Evolutionary conservation across 2,329 filamentous ascomycete species (phyloP).

Genomic region (Elsinoe fawcettii): DNA sequence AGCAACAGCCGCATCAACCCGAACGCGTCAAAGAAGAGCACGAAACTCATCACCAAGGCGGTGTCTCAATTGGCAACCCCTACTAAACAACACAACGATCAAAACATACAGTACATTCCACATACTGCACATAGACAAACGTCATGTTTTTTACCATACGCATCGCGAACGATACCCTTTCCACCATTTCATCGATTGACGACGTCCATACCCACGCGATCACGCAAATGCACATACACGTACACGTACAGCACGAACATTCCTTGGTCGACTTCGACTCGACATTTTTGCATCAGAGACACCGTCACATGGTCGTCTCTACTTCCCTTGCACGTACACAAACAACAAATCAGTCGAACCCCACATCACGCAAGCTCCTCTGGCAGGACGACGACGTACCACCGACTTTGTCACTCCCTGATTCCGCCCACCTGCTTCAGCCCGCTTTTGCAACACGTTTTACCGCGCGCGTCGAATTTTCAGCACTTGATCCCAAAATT

Average conservation of each 20-base stretch:
- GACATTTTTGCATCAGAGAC: neutral
- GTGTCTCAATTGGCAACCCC: constrained; percentile 4
- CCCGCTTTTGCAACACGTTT: neutral
- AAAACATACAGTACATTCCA: neutral
- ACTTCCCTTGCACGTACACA: neutral
- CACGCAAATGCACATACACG: neutral
- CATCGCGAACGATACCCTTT: constrained; percentile 3
- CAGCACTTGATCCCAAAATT: constrained; percentile 5
- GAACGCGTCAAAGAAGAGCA: neutral
- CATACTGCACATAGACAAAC: constrained; percentile 5
- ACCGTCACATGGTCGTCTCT: too few species aligned
- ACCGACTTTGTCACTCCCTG: neutral
- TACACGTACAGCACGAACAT: constrained; percentile 4
- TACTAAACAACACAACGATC: neutral
- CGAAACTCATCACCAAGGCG: constrained; percentile 10
- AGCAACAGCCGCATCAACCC: constrained; percentile 6
- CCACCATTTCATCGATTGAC: neutral
- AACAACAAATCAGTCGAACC: neutral
- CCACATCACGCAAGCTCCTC: neutral
- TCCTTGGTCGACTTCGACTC: neutral
- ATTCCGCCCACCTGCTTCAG: neutral
- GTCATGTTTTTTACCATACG: neutral
- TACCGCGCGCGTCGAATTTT: neutral
- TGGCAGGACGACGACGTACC: neutral
- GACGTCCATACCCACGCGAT: constrained; percentile 4